Conservation (phyloP, 768 basidiomycete genomes). For the Auriculariales sp. region DNA sequence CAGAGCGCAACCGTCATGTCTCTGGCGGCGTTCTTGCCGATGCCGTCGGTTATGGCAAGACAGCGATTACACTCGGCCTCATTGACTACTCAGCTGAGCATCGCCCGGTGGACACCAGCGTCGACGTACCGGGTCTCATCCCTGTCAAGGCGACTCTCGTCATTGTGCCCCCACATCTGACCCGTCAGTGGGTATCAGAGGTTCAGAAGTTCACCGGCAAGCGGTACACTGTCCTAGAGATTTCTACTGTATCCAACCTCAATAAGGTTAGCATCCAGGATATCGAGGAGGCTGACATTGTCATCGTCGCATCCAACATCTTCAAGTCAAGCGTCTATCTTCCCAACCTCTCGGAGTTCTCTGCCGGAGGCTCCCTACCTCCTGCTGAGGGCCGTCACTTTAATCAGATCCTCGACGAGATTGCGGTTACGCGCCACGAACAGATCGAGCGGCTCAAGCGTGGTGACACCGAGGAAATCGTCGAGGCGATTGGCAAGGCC, state of each 20-base stretch:
- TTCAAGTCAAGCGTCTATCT: slow-evolving; percentile 67
- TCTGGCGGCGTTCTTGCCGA: slow-evolving; percentile 90
- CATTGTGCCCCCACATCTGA: slow-evolving; percentile 82
- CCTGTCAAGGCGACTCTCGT: slow-evolving; percentile 68
- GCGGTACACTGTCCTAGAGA: slow-evolving; percentile 46
- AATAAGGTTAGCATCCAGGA: slow-evolving; percentile 60
- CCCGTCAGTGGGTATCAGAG: slow-evolving; percentile 82
- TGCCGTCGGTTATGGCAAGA: slow-evolving; percentile 95
- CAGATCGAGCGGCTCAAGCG: slow-evolving; percentile 59
- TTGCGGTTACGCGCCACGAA: slow-evolving; percentile 36
- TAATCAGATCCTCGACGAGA: slow-evolving; percentile 60
- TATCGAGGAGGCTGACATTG: slow-evolving; percentile 68
- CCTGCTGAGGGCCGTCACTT: slow-evolving; percentile 73
- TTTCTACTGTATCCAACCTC: slow-evolving; percentile 55
- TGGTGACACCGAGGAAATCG: slow-evolving; percentile 46
- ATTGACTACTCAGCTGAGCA: slow-evolving; percentile 55
- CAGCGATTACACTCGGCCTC: slow-evolving; percentile 83
- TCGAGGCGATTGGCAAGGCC: slow-evolving; percentile 48
- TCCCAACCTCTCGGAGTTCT: slow-evolving; percentile 58
- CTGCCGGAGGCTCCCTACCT: slow-evolving; percentile 55
- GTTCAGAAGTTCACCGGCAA: slow-evolving; percentile 61
- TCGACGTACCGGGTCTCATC: slow-evolving; percentile 40
- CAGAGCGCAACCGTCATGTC: slow-evolving; percentile 56
- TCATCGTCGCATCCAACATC: slow-evolving; percentile 76
- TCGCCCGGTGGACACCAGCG: slow-evolving; percentile 13